Evolutionary conservation across 768 basidiomycete genomes (phyloP).

Genomic region (Lactifluus hygrophoroides): DNA sequence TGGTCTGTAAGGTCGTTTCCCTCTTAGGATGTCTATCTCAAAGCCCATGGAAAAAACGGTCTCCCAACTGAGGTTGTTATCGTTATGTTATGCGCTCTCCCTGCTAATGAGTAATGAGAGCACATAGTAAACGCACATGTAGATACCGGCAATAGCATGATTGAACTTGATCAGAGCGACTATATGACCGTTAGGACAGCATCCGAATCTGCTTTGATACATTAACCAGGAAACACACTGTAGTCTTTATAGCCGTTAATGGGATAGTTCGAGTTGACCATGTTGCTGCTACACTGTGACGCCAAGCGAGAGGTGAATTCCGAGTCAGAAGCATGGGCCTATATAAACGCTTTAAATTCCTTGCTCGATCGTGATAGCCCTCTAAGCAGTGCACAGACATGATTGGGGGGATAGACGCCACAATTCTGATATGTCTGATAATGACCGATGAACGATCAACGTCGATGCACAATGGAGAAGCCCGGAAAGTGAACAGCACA

Average conservation of each 20-base stretch:
- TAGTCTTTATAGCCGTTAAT: neutral
- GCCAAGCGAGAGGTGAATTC: neutral
- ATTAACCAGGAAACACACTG: neutral
- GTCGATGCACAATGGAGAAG: no score
- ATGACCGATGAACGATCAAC: no score
- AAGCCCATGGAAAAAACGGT: no score
- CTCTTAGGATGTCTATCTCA: no score
- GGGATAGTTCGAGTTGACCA: conserved; percentile 8
- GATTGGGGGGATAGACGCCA: no score
- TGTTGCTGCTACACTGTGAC: neutral
- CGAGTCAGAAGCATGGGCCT: neutral
- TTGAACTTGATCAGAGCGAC: neutral
- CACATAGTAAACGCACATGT: neutral
- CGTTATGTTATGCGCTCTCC: neutral
- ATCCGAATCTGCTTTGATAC: neutral
- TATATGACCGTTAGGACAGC: neutral
- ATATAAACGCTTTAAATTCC: neutral
- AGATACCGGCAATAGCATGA: neutral
- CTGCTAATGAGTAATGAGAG: no score
- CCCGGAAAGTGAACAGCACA: no score
- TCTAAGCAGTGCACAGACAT: no score
- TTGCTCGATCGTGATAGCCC: no score
- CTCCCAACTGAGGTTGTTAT: no score
- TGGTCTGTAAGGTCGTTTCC: no score
- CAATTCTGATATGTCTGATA: no score